Base-by-base conservation (phyloP, 441 rosid species). In the Capsella rubella region DNA sequence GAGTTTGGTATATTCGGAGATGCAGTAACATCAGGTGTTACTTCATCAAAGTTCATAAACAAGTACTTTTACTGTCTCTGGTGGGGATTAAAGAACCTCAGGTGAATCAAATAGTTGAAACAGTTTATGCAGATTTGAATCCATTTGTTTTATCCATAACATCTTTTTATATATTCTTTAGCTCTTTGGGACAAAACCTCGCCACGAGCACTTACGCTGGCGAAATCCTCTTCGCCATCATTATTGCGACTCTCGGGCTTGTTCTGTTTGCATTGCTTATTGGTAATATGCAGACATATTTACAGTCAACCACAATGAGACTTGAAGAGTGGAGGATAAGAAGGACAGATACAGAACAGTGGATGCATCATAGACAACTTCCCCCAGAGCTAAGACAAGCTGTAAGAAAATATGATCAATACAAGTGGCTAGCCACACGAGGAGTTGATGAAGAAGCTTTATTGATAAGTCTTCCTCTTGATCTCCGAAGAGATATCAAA, bases 61-160 rank as follows among this genome's bases (percentile, higher is more conserved):
- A 92, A 90, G 73, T 94, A 89, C 86, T 94, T 92, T 39, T 94
- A 92, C 81, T 92, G 95, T 76, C 93, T 94, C 42, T 94, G 99
- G 97, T 94, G 97, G 97, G 99, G 97, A 12, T 77, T 94, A 34
- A 91, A 79, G 84, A 94, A 91, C 78, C 88, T 94, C 61, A 93
- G 97, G 97, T 90, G 78, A 69, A 25, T 13, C 34, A 58, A 16
- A 13, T 6, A 14, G 8, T 43, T 37, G 40, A 37, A 8, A 42
- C n/a, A 42, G 46, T 42, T 47, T 47, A 15, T 47, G 51, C 25
- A 14, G 39, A 15, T 6, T 16, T 8, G 3, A 16, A 5, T 53
- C 12, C 34, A 4, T 50, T 40, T 8, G 6, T 28, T 54, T 21
- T 31, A 14, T 31, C 31, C 55, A 14, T 53, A 57, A 66, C 15